phyloP scores from a whole-genome alignment of 23 red algal genomes.

The Rhodosorus marinus region DNA sequence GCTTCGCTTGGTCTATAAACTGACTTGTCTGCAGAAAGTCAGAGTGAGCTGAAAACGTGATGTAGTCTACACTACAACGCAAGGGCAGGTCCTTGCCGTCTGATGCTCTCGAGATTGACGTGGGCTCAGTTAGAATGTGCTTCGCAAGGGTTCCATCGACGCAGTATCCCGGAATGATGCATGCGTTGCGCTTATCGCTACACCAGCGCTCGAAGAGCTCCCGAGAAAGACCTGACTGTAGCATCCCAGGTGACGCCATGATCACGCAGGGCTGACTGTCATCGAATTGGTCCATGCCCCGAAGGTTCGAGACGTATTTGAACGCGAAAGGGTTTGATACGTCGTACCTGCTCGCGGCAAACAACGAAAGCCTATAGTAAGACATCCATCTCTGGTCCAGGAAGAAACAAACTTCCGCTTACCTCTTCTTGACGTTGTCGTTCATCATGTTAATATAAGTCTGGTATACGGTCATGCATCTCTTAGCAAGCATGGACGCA shows the following conservation, averaged over 20 bases:
- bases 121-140: constrained; percentile 68
- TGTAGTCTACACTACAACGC: constrained; percentile 78
- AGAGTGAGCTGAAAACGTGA: constrained; percentile 95
- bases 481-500: constrained; percentile 80
- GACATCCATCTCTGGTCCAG: too few relatives aligned
- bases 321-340: constrained; percentile 92
- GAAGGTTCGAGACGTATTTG: constrained; percentile 89
- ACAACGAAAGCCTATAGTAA: too few relatives aligned
- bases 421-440: constrained; percentile 60
- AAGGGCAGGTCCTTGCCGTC: constrained; percentile 79
- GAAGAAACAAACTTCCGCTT: too few relatives aligned
- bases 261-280: constrained; percentile 93
- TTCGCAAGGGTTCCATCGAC: constrained; percentile 95
- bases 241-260: constrained; percentile 99
- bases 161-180: constrained; percentile 82
- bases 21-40: constrained; percentile 88
- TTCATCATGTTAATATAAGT: constrained; percentile 99
- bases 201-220: constrained; percentile 94
- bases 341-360: too few relatives aligned
- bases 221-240: constrained; percentile 78
- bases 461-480: constrained; percentile 95
- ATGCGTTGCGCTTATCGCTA: constrained; percentile 64
- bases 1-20: constrained; percentile 68
- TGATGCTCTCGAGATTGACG: constrained; percentile 48
- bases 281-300: constrained; percentile 50